Evolutionary conservation across 257 asterid species (phyloP), one percentile per base, ranked within the genome.

Genomic region (Petrea volubilis): DNA sequence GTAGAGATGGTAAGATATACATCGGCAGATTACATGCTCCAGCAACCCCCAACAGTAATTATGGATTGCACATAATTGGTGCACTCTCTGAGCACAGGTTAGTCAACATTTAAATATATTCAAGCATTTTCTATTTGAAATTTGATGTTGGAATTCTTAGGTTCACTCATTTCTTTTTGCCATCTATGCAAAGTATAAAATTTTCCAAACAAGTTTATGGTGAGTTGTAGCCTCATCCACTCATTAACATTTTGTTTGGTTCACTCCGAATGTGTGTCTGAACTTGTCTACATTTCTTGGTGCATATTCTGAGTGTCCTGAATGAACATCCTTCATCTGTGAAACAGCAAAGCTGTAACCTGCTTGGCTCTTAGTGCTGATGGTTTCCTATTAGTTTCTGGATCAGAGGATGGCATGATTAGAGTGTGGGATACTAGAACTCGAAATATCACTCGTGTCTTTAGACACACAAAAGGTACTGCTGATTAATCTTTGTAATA

Each of bases 1-100:
- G 95, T 60, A 85, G 95, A 81, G 97, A 93, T 83, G 98, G 98
- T 55, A 93, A 86, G 75, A 89, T 92, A 81, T 88, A 92, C 78
- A 84, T 88, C 56, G 96, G 82, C 38, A 88, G 87, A 70, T 77
- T 95, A 71, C 83, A 83, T 85, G 88, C 91, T 72, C 85, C 80
- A 47, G 82, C 60, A 18, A 67, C 79, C 72, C 70, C 85, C 75
- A 82, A 61, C 80, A 77, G 79, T 80, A 82, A 68, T 49, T 84
- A 83, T 64, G 97, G 93, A 58, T 25, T 47, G 15, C 88, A 91
- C 73, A 86, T 94, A 63, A 74, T 87, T 33, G 97, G 91, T 59
- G 74, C 92, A 64, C 70, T 87, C 23, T 85, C 94, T 55, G 96
- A 90, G 78, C 98, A 90, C 76, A 87, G 96, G 98, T 92, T 66